Evolutionary conservation across 2,329 filamentous ascomycete genomes (phyloP), one percentile per base, ranked within the genome.

Genomic region (Cryphonectria japonica): DNA sequence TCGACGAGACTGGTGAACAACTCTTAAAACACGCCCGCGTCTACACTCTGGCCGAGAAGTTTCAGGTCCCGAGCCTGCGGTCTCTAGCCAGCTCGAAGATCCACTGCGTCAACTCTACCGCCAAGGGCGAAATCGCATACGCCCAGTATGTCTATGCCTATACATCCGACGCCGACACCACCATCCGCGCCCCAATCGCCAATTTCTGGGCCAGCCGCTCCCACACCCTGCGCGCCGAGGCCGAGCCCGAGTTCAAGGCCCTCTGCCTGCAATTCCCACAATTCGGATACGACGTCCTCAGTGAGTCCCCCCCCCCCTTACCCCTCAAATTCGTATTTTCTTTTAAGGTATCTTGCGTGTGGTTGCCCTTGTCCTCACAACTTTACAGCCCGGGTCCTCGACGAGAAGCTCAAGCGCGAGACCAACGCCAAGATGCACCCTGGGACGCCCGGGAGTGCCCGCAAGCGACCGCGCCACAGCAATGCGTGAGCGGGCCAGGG

Each of bases 271-370:
- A 97, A 82, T 94, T 91, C 79, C 95, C 95, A 26, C 92, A 97
- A 79, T 98, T 98, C 79, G 92, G 92, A 78, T 98, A 95, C 83
- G 95, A 98, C 80, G 93, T 98, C 69, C 88, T 98, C 72, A 94
- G 89, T 93, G 85, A 75, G 86, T 3, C n/a, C 13, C 4, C 19
- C 11, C 19, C 13, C 13, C 4, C 9, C 3, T 61, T 26, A 1
- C 26, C 26, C 1, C 19, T 4, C 1, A 13, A 2, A 9, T 13
- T 39, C 1, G 9, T 39, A 39, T 39, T 39, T 13, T 8, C 1
- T 37, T 37, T 37, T 5, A 6, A 9, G 6, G 37, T 39, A 39
- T 9, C 1, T 39, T 32, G 14, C 34, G 16, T 61, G 29, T 19
- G 22, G 7, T n/a, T n/a, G 8, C 22, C n/a, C 11, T 43, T 19